phyloP scores from a whole-genome alignment of 495 filamentous ascomycete species.

The Hyaloscypha bicolor region DNA sequence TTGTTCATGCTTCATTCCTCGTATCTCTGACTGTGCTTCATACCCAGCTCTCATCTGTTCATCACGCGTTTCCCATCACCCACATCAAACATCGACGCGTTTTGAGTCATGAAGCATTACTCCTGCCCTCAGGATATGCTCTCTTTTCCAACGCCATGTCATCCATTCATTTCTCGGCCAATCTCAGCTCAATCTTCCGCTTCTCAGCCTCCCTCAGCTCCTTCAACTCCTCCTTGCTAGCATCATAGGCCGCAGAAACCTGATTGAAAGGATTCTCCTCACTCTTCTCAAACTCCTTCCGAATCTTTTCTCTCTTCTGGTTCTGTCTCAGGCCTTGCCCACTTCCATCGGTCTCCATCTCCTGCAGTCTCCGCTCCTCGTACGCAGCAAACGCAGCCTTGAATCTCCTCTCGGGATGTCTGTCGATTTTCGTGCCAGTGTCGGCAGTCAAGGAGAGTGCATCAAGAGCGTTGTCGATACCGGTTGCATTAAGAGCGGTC shows the following conservation, averaged over 20 bases:
- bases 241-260: slow-evolving; percentile 69
- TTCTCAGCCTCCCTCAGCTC: slow-evolving; percentile 67
- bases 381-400: slow-evolving; percentile 87
- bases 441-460: slow-evolving; percentile 66
- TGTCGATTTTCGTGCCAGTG: slow-evolving; percentile 66
- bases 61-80: not conserved
- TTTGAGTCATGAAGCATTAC: not conserved
- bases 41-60: not conserved
- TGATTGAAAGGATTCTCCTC: slow-evolving; percentile 95
- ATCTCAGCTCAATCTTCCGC: slow-evolving; percentile 70
- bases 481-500: slow-evolving; percentile 70
- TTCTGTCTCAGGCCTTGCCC: slow-evolving; percentile 73
- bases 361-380: slow-evolving; percentile 79
- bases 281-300: slow-evolving; percentile 89
- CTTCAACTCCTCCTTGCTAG: slow-evolving; percentile 75
- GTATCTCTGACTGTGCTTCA: not conserved
- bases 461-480: slow-evolving; percentile 90
- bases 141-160: not conserved
- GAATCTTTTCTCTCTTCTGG: slow-evolving; percentile 76
- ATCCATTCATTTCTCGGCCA: slow-evolving; percentile 41
- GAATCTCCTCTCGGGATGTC: slow-evolving; percentile 82
- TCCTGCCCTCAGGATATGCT: not conserved
- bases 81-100: not conserved
- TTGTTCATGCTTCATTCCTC: not conserved
- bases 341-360: slow-evolving; percentile 77